A percentile compares a stretch with the other conserved stretches of the same genome.
Evolutionary conservation across 345 rosid species (phyloP).

Genomic region (Pugionium cornutum): DNA sequence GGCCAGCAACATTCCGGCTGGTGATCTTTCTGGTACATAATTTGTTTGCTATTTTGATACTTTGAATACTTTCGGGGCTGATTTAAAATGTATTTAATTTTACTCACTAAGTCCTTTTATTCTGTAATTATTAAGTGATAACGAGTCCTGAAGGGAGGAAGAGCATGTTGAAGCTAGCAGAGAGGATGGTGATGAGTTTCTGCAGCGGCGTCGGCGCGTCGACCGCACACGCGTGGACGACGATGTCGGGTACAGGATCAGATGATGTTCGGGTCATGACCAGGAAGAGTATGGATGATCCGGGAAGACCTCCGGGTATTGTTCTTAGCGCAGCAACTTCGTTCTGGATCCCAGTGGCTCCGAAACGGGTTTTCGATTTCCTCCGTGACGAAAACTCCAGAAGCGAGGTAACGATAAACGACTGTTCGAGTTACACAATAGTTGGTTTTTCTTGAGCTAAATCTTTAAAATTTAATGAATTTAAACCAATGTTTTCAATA

Average conservation of each 20-base stretch:
- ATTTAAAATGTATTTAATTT: background rate
- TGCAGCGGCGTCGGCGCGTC: slow-evolving; percentile 94
- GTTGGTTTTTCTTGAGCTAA: too few species aligned
- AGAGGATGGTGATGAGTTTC: slow-evolving; percentile 93
- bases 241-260: slow-evolving; percentile 73
- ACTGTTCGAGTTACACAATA: background rate
- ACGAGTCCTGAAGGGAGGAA: slow-evolving; percentile 87
- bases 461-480: too few species aligned
- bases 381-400: slow-evolving; percentile 86
- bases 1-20: slow-evolving; percentile 83
- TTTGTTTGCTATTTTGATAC: background rate
- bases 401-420: slow-evolving; percentile 56
- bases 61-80: background rate
- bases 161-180: slow-evolving; percentile 91
- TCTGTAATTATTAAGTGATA: slow-evolving; percentile 51
- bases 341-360: slow-evolving; percentile 84
- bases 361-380: slow-evolving; percentile 74
- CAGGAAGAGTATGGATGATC: slow-evolving; percentile 94
- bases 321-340: slow-evolving; percentile 97
- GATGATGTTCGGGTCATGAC: slow-evolving; percentile 97
- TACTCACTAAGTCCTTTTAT: slow-evolving; percentile 19
- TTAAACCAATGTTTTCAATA: too few species aligned
- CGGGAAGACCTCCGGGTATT: slow-evolving; percentile 98
- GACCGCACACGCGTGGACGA: slow-evolving; percentile 92
- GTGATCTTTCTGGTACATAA: slow-evolving; percentile 65